Base-by-base conservation (phyloP, 768 basidiomycete species). In the Dictyophora rubrovolvata region DNA sequence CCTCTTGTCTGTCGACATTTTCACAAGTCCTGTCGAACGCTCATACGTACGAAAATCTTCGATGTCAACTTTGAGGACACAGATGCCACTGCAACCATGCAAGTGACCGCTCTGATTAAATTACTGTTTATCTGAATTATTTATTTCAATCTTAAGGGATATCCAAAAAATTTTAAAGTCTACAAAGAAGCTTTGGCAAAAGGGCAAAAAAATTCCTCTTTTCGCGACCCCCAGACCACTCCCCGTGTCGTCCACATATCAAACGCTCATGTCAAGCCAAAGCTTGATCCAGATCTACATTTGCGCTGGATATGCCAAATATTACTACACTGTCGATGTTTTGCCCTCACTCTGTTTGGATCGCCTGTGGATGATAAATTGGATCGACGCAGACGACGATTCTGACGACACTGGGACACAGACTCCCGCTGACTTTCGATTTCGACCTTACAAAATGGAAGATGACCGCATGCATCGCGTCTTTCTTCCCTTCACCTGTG, bases 211-310 rank as follows among this genome's bases (percentile, higher is more conserved):
- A 12, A 12, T 42, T 14, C 42, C 42, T 12, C 4, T 42, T 12
- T 42, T 42, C n/a, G 10, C 4, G 11, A 7, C 1, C 1, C 21
- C 46, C 3, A 23, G 10, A 20, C 2, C 14, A 20, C n/a, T 20
- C 2, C n/a, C 23, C n/a, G 53, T 33, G 10, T 2, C 2, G 3
- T 35, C 33, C 36, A 53, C 48, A 11, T 52, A 59, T 17, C 17
- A 3, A 1, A 28, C 49, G 14, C 18, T 59, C 17, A 59, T 59
- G 57, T 59, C 57, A 20, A 59, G 57, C 49, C 36, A 59, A 12
- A 59, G 57, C 36, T 48, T 59, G 8, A 59, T 59, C 21, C 57
- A 52, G 20, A 36, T 59, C 9, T 59, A 59, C 36, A 36, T 59
- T 17, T 59, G 57, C 50, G 36, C 50, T 18, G 57, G 49, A 14